A percentile compares a stretch with the other conserved stretches of the same genome.
phyloP scores from a whole-genome alignment of 768 basidiomycete species.

The Asterophora lycoperdoides region DNA sequence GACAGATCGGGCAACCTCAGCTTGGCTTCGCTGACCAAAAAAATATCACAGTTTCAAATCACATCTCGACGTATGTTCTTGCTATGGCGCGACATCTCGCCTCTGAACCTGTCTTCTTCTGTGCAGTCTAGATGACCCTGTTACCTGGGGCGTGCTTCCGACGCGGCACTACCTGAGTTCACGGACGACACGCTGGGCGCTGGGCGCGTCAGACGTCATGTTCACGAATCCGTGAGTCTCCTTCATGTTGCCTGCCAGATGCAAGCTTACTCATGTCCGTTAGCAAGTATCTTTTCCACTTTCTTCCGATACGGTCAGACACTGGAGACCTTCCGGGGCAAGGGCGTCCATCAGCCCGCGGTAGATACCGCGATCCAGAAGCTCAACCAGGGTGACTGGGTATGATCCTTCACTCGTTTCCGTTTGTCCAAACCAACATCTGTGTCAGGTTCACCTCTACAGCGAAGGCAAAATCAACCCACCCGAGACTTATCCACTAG shows the following conservation, averaged over 20 bases:
- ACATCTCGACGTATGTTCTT: conserved; percentile 78
- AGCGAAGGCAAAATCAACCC: conserved; percentile 89
- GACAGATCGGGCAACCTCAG: not conserved
- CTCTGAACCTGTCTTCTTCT: conserved; percentile 10
- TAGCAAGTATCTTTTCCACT: conserved; percentile 67
- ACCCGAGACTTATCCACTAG: conserved; percentile 43
- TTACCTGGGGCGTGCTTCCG: conserved; percentile 87
- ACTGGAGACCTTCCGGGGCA: conserved; percentile 88
- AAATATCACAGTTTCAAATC: conserved; percentile 87
- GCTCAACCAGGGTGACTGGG: conserved; percentile 83
- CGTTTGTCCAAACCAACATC: not conserved
- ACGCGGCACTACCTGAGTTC: conserved; percentile 53
- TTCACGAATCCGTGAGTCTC: conserved; percentile 82
- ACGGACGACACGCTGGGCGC: conserved; percentile 76
- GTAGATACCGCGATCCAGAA: conserved; percentile 79
- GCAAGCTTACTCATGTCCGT: conserved; percentile 12
- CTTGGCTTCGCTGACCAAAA: conserved; percentile 1
- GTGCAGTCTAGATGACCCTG: conserved; percentile 71
- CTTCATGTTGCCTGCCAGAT: conserved; percentile 9
- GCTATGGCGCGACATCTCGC: conserved; percentile 3
- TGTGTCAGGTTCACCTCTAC: conserved; percentile 79
- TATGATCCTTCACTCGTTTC: conserved; percentile 33
- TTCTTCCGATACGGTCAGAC: conserved; percentile 92
- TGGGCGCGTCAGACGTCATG: conserved; percentile 91
- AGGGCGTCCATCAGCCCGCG: conserved; percentile 83